Conservation (phyloP, 805 yeast species). For the Candida maesae region DNA sequence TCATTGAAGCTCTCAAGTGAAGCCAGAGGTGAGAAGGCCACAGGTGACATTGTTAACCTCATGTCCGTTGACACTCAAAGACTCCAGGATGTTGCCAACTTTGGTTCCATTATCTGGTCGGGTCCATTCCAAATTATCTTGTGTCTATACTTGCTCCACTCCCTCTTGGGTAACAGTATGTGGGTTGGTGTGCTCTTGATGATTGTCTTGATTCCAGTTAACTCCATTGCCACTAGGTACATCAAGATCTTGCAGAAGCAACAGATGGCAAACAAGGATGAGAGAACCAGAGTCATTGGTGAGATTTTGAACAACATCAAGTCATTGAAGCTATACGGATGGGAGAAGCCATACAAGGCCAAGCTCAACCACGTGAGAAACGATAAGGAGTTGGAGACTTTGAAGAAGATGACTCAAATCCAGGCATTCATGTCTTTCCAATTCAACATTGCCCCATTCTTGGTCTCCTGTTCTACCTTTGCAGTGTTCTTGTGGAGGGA, state of each 20-base stretch:
- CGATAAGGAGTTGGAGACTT: conserved; percentile 74
- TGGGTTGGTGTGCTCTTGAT: conserved; percentile 91
- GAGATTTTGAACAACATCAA: conserved; percentile 90
- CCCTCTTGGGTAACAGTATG: conserved; percentile 82
- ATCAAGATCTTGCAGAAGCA: conserved; percentile 72
- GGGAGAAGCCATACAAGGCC: conserved; percentile 85
- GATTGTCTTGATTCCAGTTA: conserved; percentile 74
- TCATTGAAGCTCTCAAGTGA: conserved; percentile 68
- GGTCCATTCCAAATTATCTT: conserved; percentile 85
- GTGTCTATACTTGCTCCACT: conserved; percentile 70
- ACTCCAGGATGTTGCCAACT: conserved; percentile 76
- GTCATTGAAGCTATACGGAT: conserved; percentile 88
- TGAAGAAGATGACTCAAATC: conserved; percentile 68
- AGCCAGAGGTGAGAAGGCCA: conserved; percentile 63
- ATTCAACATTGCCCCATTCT: conserved; percentile 83
- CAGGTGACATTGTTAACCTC: conserved; percentile 91
- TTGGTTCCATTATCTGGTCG: conserved; percentile 81
- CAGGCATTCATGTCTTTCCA: conserved; percentile 69
- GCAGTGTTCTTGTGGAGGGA: conserved; percentile 66
- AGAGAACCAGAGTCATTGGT: conserved; percentile 82
- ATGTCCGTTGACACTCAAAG: conserved; percentile 94
- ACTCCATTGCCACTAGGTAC: conserved; percentile 60
- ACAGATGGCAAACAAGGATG: conserved; percentile 90
- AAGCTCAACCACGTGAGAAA: conserved; percentile 81
- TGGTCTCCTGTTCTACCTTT: conserved; percentile 88